Conservation (phyloP, 2,329 filamentous ascomycete genomes). For the Fusarium piperis region DNA sequence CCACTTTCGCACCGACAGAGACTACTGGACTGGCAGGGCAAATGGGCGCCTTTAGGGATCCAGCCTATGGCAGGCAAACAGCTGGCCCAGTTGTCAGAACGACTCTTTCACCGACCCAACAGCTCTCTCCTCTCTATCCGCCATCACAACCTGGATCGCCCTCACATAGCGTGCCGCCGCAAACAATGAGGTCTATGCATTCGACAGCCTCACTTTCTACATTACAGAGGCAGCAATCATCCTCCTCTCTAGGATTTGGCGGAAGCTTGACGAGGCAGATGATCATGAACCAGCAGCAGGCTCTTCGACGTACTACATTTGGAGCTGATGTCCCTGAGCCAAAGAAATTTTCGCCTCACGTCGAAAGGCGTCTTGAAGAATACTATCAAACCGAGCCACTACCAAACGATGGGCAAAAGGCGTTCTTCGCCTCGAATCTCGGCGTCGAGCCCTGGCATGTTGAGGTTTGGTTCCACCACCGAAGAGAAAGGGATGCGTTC, state of each 20-base stretch:
- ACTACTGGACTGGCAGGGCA: constrained; percentile 30
- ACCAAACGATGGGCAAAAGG: constrained; percentile 60
- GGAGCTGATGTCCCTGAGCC: constrained; percentile 52
- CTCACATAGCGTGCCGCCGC: constrained; percentile 24
- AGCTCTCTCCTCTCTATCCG: constrained; percentile 30
- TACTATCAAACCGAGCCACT: constrained; percentile 60
- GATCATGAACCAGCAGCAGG: constrained; percentile 58
- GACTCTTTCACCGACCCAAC: constrained; percentile 29
- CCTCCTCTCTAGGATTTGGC: constrained; percentile 28
- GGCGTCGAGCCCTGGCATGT: constrained; percentile 62
- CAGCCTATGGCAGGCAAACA: constrained; percentile 27
- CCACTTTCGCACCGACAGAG: constrained; percentile 47
- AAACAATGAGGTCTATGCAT: constrained; percentile 33
- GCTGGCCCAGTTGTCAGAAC: constrained; percentile 12
- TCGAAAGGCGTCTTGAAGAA: constrained; percentile 61
- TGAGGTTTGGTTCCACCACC: constrained; percentile 65
- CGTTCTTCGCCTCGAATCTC: constrained; percentile 64
- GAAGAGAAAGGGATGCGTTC: constrained; percentile 59
- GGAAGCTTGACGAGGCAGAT: constrained; percentile 51
- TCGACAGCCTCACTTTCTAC: constrained; percentile 39
- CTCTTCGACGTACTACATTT: constrained; percentile 52
- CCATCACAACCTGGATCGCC: constrained; percentile 35
- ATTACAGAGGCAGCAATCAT: constrained; percentile 33
- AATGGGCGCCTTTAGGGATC: constrained; percentile 35
- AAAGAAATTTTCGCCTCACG: constrained; percentile 58